Conservation (phyloP, 169 alveolate species). For the Plasmodium ovale region DNA sequence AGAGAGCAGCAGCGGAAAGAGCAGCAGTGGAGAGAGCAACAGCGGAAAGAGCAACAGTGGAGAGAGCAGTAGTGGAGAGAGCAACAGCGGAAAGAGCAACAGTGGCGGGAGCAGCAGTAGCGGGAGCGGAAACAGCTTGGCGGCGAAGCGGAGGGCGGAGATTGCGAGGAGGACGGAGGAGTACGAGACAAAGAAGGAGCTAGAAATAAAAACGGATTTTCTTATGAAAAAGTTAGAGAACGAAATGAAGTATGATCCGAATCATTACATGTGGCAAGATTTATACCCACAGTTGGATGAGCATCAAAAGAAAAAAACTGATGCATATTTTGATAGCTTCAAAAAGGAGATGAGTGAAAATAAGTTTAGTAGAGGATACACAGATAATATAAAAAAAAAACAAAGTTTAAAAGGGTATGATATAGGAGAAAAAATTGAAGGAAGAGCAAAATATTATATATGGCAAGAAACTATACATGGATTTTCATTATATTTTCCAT, state of each 20-base stretch:
- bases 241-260: slow-evolving; percentile 76
- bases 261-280: slow-evolving; percentile 76
- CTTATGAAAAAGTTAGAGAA: slow-evolving; percentile 63
- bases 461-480: slow-evolving; percentile 55
- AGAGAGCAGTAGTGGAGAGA: background rate
- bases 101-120: background rate
- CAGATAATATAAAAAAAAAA: slow-evolving; percentile 76
- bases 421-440: slow-evolving; percentile 72
- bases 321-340: slow-evolving; percentile 53
- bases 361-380: slow-evolving; percentile 71
- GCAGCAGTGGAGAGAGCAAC: background rate
- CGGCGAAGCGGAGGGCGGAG: slow-evolving; percentile 11
- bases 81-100: background rate
- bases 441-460: slow-evolving; percentile 58
- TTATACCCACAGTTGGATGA: slow-evolving; percentile 70
- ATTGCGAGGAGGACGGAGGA: slow-evolving; percentile 44
- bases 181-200: slow-evolving; percentile 61
- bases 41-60: background rate
- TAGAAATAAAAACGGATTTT: slow-evolving; percentile 54
- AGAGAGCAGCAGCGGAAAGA: background rate
- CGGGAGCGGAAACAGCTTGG: background rate
- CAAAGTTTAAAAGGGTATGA: slow-evolving; percentile 74
- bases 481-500: slow-evolving; percentile 57
- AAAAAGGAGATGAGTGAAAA: slow-evolving; percentile 71
- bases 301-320: slow-evolving; percentile 53